These are phyloP conservation scores for Andrographis paniculata DNA, from an alignment of 305 asterid genomes.

Conservation along the genomic window DNA sequence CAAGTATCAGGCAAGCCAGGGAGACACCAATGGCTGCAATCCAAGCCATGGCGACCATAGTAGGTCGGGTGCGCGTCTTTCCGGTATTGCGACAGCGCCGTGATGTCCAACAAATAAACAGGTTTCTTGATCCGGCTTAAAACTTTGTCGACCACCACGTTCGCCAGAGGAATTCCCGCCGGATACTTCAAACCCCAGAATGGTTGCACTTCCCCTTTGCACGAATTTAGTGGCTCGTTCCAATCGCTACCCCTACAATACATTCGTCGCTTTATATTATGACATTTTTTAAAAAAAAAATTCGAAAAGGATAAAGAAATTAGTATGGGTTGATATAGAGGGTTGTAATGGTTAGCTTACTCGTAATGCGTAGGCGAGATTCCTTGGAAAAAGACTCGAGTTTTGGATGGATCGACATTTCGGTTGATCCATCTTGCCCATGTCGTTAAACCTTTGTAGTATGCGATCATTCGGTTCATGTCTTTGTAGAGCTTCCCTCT, in stretches of 20 bases:
- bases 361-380: constrained; percentile 70
- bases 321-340: background rate
- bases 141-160: constrained; percentile 55
- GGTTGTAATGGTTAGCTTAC: constrained; percentile 28
- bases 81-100: constrained; percentile 57
- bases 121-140: constrained; percentile 67
- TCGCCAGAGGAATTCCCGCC: constrained; percentile 40
- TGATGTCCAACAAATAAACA: constrained; percentile 59
- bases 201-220: constrained; percentile 52
- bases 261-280: background rate
- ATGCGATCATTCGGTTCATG: constrained; percentile 76
- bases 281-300: background rate
- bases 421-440: constrained; percentile 81
- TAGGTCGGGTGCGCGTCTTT: constrained; percentile 70
- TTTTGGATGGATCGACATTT: constrained; percentile 54
- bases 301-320: too few species aligned
- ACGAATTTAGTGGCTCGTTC: constrained; percentile 51
- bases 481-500: constrained; percentile 55
- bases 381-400: constrained; percentile 79
- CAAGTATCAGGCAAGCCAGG: constrained; percentile 93
- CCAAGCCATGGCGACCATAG: constrained; percentile 54
- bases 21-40: constrained; percentile 95
- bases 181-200: constrained; percentile 47
- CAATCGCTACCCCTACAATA: constrained; percentile 65
- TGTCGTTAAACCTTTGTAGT: constrained; percentile 73